Evolutionary conservation across 495 filamentous ascomycete species (phyloP), one percentile per base, ranked within the genome.

Genomic region (Penicillium cinerascens): DNA sequence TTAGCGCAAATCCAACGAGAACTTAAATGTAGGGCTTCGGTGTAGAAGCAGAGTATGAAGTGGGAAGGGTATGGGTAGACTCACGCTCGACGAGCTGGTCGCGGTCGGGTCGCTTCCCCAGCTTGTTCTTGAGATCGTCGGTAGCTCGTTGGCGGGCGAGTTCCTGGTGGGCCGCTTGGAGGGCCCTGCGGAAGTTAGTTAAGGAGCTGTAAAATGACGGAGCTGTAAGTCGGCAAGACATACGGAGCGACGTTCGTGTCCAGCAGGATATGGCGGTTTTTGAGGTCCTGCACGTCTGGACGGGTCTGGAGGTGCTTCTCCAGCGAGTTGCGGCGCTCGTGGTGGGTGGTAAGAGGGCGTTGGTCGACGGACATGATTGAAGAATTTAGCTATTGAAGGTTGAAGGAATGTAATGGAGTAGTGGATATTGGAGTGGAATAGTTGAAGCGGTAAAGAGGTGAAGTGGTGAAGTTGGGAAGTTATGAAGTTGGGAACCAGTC

Each of bases 291-390:
- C 38, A 82, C 76, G 18, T 91, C 87, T 10, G 91, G 91, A 35
- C 91, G 87, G 49, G 81, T 82, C 63, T 86, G 82, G 51, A 95
- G 80, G 61, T 92, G 88, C 60, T 87, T 89, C 71, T 93, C 89
- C 26, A 96, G 82, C n/a, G 87, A 91, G 74, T 95, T 86, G 69
- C 88, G 88, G 59, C 91, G 86, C 58, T 84, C 84, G 53, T 80
- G 73, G 47, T 87, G 82, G n/a, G 87, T 85, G 37, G 58, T 58
- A 51, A 73, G 60, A 39, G 74, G 61, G 43, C 67, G 67, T 18
- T 72, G 60, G 60, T 77, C 72, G 60, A 76, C 61, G 43, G 55
- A 57, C 67, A 72, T 69, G 42, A 9, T 25, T 46, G 43, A 27
- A 42, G 22, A 23, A 3, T 23, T 6, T 23, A 23, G 22, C 3